A percentile compares a stretch with the other conserved stretches of the same genome.
These are phyloP conservation scores for Penicillium turbatum DNA, from an alignment of 495 filamentous ascomycete species.

Conservation along the genomic window DNA sequence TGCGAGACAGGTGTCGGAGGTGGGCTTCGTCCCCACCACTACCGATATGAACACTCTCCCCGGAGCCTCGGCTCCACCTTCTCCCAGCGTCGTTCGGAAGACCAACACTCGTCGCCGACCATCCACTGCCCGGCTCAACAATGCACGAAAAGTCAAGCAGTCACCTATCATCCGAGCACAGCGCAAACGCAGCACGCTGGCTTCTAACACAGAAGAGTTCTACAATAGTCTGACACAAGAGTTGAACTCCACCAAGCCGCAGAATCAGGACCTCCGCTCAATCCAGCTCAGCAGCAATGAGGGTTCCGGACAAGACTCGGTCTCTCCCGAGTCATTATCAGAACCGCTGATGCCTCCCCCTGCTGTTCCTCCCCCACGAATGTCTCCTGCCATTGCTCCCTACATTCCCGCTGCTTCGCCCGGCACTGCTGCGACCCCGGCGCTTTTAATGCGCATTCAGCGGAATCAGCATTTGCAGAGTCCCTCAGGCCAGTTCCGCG, in stretches of 20 bases:
- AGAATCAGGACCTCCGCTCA: conserved; percentile 33
- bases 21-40: conserved; percentile 44
- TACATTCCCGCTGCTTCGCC: conserved; percentile 26
- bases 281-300: conserved; percentile 49
- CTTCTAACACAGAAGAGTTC: conserved; percentile 51
- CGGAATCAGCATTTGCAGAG: conserved; percentile 33
- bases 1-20: conserved; percentile 33
- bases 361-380: conserved; percentile 49
- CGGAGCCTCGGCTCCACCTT: conserved; percentile 30
- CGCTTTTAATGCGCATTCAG: conserved; percentile 75
- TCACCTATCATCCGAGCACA: conserved; percentile 84
- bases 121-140: conserved; percentile 37
- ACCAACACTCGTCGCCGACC: conserved; percentile 32
- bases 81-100: conserved; percentile 31
- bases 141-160: conserved; percentile 59
- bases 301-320: conserved; percentile 62
- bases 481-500: conserved; percentile 24
- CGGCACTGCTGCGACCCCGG: conserved; percentile 65
- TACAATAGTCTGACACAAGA: conserved; percentile 34
- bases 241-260: conserved; percentile 26
- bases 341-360: conserved; percentile 72
- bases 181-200: conserved; percentile 44
- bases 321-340: conserved; percentile 66
- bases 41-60: conserved; percentile 44
- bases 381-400: conserved; percentile 51